These are phyloP conservation scores for Leersia perrieri DNA, from an alignment of 176 grass and related monocot genomes.

Conservation along the genomic window DNA sequence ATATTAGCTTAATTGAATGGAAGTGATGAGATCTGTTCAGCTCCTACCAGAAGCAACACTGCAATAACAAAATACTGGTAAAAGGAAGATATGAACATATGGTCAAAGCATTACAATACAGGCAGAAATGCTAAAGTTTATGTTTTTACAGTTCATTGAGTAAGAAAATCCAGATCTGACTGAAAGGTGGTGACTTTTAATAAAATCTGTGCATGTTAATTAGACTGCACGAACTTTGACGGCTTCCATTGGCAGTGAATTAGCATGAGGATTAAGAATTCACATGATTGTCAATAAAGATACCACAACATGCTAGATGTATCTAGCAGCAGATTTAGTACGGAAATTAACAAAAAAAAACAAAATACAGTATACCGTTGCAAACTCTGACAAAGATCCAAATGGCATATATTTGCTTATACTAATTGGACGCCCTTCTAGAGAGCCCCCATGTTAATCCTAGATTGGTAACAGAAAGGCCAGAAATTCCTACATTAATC, in stretches of 20 bases:
- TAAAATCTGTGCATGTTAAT: not conserved
- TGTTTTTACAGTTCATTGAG: not conserved
- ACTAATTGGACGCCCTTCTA: no score
- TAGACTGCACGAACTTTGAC: not conserved
- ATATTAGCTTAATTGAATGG: no score
- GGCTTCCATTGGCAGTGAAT: not conserved
- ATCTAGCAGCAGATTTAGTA: not conserved
- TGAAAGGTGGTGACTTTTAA: not conserved
- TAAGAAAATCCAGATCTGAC: not conserved
- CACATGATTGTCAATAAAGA: not conserved
- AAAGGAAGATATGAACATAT: not conserved
- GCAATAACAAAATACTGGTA: not conserved
- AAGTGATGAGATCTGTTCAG: not conserved
- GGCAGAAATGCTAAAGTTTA: not conserved
- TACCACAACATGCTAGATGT: not conserved
- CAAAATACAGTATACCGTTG: not conserved
- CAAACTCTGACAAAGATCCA: not conserved
- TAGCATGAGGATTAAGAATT: not conserved
- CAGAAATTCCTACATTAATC: no score
- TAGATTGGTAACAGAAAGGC: no score
- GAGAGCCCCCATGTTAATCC: no score
- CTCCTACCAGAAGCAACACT: not conserved
- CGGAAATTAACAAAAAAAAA: not conserved
- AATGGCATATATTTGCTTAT: no score
- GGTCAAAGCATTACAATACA: conserved; percentile 8